Evolutionary conservation across 768 basidiomycete genomes (phyloP), one percentile per base, ranked within the genome.

Genomic region (Mycena capillaripes): DNA sequence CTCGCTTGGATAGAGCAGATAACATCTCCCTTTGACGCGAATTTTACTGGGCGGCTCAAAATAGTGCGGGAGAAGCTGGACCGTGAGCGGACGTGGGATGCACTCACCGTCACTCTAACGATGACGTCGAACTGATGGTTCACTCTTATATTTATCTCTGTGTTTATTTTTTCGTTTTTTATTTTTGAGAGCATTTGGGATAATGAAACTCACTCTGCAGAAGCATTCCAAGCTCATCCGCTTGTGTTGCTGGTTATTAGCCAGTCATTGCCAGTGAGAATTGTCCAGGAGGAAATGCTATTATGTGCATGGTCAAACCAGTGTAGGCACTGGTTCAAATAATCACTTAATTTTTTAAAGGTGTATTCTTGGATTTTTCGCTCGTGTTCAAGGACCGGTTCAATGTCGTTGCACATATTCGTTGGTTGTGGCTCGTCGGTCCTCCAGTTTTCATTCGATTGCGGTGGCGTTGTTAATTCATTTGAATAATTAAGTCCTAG

Each of bases 361-460:
- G 89, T 6, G 80, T 95, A 3, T 94, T 94, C 81, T 92, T 89
- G 65, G 85, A 89, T 71, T 82, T 94, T 8, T 92, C 92, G 30
- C 85, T 95, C n/a, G 86, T 83, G 38, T 94, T 94, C 83, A 89
- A 91, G 73, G 79, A 80, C 7, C 76, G 87, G 11, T 90, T 95
- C 69, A 92, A 95, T 77, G 80, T 87, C 12, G 81, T 93, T 25
- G 93, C 92, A 85, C 89, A 1, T 95, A 94, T 77, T 82, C 87
- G 17, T 79, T 90, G 19, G 92, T 95, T 27, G 82, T 91, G 32
- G 91, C 92, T 67, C 66, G 88, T 83, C 48, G 64, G 63, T 69
- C 5, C 38, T 29, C 23, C 23, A n/a, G 8, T 32, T 11, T 14
- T 21, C n/a, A 23, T 32, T 11, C 19, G 12, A 2, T 8, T 29